A percentile compares a stretch with the other conserved stretches of the same genome.
Evolutionary conservation across 2,329 filamentous ascomycete genomes (phyloP).

Genomic region (Orbilia ellipsospora): DNA sequence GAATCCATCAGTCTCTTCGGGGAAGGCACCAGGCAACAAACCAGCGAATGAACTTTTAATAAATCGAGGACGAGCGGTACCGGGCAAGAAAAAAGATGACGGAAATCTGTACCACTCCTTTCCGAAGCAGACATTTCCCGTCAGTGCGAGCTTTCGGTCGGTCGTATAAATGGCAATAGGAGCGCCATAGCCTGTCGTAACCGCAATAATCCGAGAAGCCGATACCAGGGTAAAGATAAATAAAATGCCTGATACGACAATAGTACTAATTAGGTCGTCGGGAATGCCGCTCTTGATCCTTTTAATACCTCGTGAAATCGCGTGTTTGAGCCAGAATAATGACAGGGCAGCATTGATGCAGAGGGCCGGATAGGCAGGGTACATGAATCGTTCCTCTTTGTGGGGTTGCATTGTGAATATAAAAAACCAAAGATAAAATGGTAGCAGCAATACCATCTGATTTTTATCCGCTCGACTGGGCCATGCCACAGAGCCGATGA

Average conservation of each 20-base stretch:
- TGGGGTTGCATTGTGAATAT: constrained; percentile 95
- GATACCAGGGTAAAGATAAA: constrained; percentile 65
- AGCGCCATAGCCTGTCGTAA: constrained; percentile 84
- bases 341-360: constrained; percentile 87
- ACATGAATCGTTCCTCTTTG: constrained; percentile 99
- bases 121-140: constrained; percentile 76
- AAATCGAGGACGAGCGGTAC: constrained; percentile 86
- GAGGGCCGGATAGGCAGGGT: constrained; percentile 90
- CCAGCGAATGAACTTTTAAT: constrained; percentile 90
- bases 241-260: constrained; percentile 24
- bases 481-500: constrained; percentile 69
- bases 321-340: constrained; percentile 62
- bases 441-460: constrained; percentile 71
- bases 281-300: background rate
- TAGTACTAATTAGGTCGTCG: background rate
- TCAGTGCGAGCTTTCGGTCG: constrained; percentile 36
- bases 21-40: constrained; percentile 89
- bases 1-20: constrained; percentile 69
- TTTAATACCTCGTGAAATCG: constrained; percentile 5
- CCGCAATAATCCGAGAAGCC: constrained; percentile 78
- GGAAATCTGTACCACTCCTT: constrained; percentile 99
- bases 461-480: constrained; percentile 61
- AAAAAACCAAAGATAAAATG: constrained; percentile 92
- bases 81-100: constrained; percentile 87
- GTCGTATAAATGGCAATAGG: constrained; percentile 72